Evolutionary conservation across 129 eudicot genomes (phyloP), one percentile per base, ranked within the genome.

Genomic region (Ambrosia artemisiifolia): DNA sequence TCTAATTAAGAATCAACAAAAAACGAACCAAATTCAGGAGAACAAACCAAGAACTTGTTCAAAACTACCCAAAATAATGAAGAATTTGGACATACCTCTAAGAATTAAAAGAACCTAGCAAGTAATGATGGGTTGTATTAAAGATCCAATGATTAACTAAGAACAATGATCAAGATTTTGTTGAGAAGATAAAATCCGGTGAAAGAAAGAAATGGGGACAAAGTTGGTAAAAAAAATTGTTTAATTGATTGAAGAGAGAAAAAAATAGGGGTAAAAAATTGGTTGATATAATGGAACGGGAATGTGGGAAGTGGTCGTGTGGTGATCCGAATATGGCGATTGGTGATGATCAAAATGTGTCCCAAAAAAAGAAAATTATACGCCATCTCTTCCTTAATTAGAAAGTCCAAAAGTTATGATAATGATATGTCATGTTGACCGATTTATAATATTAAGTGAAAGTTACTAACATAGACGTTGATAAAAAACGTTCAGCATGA

Each of bases 261-360:
- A 75, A 75, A 67, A n/a, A 49, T 12, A 54, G 24, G 65, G 44
- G 65, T 36, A n/a, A 8, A 54, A 65, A 38, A 14, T 30, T 53
- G 62, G n/a, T 62, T 73, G 34, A 73, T 73, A 62, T 73, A 34
- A 61, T 57, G 76, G 75, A 71, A 73, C 47, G 35, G 77, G 69
- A 59, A 71, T 65, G 66, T 65, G 61, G 68, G 79, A 36, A 65
- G 44, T 28, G 73, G 79, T 72, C 63, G 68, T 76, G 71, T 77
- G 86, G 82, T 82, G 82, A 68, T 82, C 79, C 82, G 78, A 53
- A 32, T 74, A 74, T 74, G 64, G 53, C 36, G 78, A 73, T 53
- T 51, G 24, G 49, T 73, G 6, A 62, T 11, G n/a, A 63, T 47
- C 36, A 18, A 46, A 76, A 76, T 32, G 18, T 44, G 69, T 2